Conservation (phyloP, 106 monocot genomes). For the Dioscorea dumetorum region DNA sequence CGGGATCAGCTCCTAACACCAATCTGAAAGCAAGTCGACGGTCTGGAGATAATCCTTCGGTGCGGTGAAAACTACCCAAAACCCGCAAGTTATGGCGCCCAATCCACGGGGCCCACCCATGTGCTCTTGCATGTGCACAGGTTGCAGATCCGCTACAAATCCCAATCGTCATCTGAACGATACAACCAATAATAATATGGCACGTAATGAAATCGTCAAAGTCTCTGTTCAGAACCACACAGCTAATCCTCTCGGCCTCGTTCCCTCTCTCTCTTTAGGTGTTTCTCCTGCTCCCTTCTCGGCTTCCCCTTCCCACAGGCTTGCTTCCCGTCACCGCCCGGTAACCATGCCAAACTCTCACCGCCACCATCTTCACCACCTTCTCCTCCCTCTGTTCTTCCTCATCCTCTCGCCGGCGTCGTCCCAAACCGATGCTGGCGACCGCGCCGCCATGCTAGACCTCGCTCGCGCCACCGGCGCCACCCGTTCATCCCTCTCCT, state of each 20-base stretch:
- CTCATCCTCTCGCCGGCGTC: background rate
- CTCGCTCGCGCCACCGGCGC: conserved; percentile 23
- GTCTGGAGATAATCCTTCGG: too few relatives aligned
- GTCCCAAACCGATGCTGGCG: background rate
- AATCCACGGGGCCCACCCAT: background rate
- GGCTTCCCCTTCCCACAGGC: background rate
- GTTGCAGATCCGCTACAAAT: background rate
- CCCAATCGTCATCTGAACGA: background rate
- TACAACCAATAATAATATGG: background rate
- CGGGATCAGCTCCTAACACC: too few relatives aligned
- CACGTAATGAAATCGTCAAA: background rate
- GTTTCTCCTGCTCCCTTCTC: background rate
- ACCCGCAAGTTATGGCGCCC: too few relatives aligned
- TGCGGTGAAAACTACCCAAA: too few relatives aligned
- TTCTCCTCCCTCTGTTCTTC: background rate
- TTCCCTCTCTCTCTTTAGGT: background rate
- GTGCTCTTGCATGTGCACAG: background rate
- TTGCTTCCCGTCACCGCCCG: background rate
- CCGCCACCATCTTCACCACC: background rate
- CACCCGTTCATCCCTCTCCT: conserved; percentile 6
- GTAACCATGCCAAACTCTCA: conserved; percentile 1
- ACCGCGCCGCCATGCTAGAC: background rate
- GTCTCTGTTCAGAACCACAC: background rate
- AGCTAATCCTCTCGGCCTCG: background rate
- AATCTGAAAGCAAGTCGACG: too few relatives aligned